Base-by-base conservation (phyloP, 2,329 filamentous ascomycete genomes). In the Penicillium polonicum region DNA sequence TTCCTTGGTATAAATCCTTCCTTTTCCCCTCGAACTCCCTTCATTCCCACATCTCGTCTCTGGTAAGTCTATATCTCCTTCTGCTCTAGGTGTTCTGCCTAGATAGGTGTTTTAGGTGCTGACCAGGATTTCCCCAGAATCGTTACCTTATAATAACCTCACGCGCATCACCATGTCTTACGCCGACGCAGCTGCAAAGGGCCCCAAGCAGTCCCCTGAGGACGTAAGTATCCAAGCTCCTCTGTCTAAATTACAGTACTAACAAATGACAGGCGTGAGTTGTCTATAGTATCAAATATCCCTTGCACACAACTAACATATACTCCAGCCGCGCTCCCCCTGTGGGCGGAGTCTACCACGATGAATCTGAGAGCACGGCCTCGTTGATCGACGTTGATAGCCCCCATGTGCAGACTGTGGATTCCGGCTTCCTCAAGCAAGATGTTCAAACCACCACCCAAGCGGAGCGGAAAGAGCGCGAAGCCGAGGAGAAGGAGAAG, bases 371-470 rank as follows among this genome's bases (percentile, higher is more conserved):
- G 55, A 76, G 73, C 55, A 74, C 76, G 33, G 71, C 75, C 17
- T 76, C 73, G 45, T 69, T 80, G 51, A 71, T 80, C 61, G 79
- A 81, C 55, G 78, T 81, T 49, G 78, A 80, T 66, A 73, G 75
- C 15, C 77, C 77, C 5, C 78, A 80, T 56, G 71, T 81, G 43
- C 68, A 69, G 46, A 71, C 75, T 4, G 78, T 80, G 23, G 74
- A 75, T 36, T 65, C 78, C 8, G 67, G 75, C 43, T 80, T 75
- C 63, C 66, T 76, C 49, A 62, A 75, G 15, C 75, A 79, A 59
- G 68, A 71, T 5, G 68, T 79, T 29, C 75, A 80, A 65, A 80
- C 78, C 15, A 73, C 69, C 54, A 80, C 78, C 19, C 78, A 80
- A 62, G 77, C 77, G 25, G 74, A 78, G 49, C 70, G 78, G n/a